A percentile compares a stretch with the other conserved stretches of the same genome.
Evolutionary conservation across 1,284 basidiomycete species (phyloP).

Genomic region (Leucoagaricus sp.): DNA sequence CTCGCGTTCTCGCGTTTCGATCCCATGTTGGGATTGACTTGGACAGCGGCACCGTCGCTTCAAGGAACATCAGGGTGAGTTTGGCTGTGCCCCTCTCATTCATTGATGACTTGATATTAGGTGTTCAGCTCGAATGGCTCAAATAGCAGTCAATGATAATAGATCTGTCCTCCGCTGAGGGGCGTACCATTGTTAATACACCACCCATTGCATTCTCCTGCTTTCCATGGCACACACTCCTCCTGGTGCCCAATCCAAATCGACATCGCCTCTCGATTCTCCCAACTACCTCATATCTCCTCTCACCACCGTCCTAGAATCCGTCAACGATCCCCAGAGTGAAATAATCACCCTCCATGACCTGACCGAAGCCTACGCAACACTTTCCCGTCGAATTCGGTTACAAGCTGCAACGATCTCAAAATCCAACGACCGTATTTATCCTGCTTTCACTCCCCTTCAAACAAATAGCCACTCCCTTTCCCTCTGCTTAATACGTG

Average conservation of each 20-base stretch:
- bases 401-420: conserved; percentile 31
- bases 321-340: conserved; percentile 35
- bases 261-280: conserved; percentile 4
- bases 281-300: conserved; percentile 33
- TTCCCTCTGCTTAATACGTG: conserved; percentile 44
- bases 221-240: background rate
- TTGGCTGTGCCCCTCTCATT: background rate
- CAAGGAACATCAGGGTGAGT: background rate
- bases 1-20: background rate
- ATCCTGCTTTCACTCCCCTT: conserved; percentile 35
- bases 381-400: conserved; percentile 46
- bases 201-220: background rate
- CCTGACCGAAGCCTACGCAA: conserved; percentile 57
- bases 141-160: background rate
- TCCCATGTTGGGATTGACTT: background rate
- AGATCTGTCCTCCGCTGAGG: background rate
- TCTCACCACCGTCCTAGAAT: conserved; percentile 47
- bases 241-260: background rate
- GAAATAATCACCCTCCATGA: conserved; percentile 45
- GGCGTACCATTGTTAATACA: conserved; percentile 2
- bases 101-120: background rate
- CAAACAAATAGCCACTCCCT: conserved; percentile 33
- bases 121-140: conserved; percentile 4
- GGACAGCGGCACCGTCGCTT: background rate
- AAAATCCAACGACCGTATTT: conserved; percentile 15